These are phyloP conservation scores for Hibiscus mutabilis DNA, from an alignment of 345 rosid genomes.

Conservation along the genomic window DNA sequence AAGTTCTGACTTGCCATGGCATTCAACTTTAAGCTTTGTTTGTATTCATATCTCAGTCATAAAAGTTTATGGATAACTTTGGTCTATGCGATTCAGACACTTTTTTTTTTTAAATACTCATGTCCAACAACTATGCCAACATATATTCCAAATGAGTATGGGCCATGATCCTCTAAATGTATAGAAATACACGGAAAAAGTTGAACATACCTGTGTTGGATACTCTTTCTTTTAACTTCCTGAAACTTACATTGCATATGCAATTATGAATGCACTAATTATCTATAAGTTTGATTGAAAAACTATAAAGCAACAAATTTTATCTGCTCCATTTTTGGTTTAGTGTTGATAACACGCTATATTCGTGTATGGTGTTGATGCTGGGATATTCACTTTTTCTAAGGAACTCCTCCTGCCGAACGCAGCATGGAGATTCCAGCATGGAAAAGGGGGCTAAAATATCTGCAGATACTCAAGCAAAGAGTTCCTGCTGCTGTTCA, in stretches of 20 bases:
- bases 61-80: not conserved
- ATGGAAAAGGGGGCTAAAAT: slow-evolving; percentile 85
- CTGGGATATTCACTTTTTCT: slow-evolving; percentile 90
- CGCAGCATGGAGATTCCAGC: slow-evolving; percentile 98
- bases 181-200: not conserved
- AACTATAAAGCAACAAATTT: not conserved
- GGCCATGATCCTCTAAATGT: not conserved
- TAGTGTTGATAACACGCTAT: slow-evolving; percentile 15
- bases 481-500: slow-evolving; percentile 71
- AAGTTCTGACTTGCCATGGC: not conserved
- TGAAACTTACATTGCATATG: not conserved
- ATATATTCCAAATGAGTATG: not conserved
- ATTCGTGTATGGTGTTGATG: slow-evolving; percentile 67
- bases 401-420: slow-evolving; percentile 99
- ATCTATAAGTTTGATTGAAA: not conserved
- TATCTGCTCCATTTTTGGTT: slow-evolving; percentile 4
- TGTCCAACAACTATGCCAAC: not conserved
- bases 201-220: not conserved
- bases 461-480: slow-evolving; percentile 65
- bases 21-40: not conserved
- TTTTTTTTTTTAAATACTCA: not conserved
- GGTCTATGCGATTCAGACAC: not conserved
- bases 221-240: not conserved
- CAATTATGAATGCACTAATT: not conserved
- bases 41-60: not conserved